Conservation (phyloP, 345 rosid species). For the Euphorbia tirucalli region DNA sequence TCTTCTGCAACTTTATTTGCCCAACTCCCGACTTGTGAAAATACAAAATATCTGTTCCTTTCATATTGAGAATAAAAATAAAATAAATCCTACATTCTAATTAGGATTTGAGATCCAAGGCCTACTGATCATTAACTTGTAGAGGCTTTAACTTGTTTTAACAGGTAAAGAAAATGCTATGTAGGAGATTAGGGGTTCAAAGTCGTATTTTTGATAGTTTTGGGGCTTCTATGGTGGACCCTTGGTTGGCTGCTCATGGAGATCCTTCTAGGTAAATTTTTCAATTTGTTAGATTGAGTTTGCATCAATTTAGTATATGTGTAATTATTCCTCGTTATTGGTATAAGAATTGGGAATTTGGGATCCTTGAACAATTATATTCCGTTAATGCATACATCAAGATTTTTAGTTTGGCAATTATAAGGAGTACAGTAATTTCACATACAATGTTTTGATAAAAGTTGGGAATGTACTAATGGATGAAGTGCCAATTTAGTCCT, state of each 20-base stretch:
- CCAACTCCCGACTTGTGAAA: background rate
- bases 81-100: background rate
- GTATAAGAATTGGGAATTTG: too few species aligned
- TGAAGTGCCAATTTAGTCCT: too few species aligned
- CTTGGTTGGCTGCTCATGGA: conserved; percentile 78
- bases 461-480: too few species aligned
- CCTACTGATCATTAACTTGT: background rate
- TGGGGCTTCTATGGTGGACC: conserved; percentile 80
- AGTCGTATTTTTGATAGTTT: conserved; percentile 54
- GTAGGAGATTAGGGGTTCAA: conserved; percentile 28
- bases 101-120: background rate
- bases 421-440: too few species aligned
- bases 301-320: background rate
- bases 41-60: background rate
- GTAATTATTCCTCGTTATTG: too few species aligned
- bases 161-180: too few species aligned
- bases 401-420: too few species aligned
- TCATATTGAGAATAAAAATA: background rate
- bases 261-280: conserved; percentile 56
- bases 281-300: background rate
- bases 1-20: conserved; percentile 1
- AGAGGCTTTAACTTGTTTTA: conserved; percentile 7
- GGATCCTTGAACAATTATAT: too few species aligned
- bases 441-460: too few species aligned
- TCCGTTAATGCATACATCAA: too few species aligned